Base-by-base conservation (phyloP, 2,329 filamentous ascomycete species). In the Samsoniella hepiali region DNA sequence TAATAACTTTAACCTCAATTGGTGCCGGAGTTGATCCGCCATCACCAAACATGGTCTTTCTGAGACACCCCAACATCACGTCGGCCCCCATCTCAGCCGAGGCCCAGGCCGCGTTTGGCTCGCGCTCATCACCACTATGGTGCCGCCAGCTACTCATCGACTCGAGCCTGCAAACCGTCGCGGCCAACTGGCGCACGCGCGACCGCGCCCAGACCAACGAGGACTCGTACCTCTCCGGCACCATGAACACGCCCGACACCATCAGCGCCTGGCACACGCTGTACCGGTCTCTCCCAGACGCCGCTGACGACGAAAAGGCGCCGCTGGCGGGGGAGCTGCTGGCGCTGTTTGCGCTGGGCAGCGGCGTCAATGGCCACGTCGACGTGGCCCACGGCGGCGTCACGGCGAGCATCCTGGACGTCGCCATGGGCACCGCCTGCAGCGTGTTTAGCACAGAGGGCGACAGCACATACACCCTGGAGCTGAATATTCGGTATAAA, bases 301-400 rank as follows among this genome's bases (percentile, higher is more conserved):
- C 29, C 32, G 5, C 8, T 5, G n/a, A n/a, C 15, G 17, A 34
- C 50, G 62, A 42, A 49, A 53, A 27, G 31, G 17, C 10, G n/a
- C 56, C 47, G 6, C 29, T 58, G 40, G 45, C 45, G 5, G 62
- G 62, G 3, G 62, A 63, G 62, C 17, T 63, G 36, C 47, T 59
- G 13, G 40, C 31, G 49, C 55, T 63, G 54, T 50, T 63, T 32
- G 15, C 62, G 15, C 65, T 69, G 13, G 68, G 68, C 36, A 50
- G 40, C 54, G 56, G 63, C 5, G 64, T 70, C 15, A 62, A 67
- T 1, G 68, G 68, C 17, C 69, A 70, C 38, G 17, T 40, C 5
- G 66, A 66, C 1, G 63, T 69, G 11, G 63, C 69, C 4, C 68
- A 70, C 40, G 69, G 69, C 9, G 69, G 69, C 10, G 51, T 70